A percentile compares a stretch with the other conserved stretches of the same genome.
Evolutionary conservation across 306 rosid species (phyloP).

Genomic region (Nissolia schottii): DNA sequence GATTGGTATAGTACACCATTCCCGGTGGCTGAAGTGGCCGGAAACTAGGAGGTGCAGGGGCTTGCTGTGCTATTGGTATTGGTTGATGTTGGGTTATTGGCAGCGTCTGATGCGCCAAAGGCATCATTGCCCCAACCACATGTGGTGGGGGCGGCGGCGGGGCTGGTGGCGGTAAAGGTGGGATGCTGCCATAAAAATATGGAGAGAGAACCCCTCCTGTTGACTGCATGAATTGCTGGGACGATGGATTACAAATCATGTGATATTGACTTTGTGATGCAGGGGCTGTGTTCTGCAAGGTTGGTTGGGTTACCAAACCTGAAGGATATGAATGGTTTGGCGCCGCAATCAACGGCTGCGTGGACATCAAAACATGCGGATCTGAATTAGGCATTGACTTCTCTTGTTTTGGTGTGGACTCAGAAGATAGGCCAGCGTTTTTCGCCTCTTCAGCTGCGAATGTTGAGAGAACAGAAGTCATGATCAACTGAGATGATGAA

Average conservation of each 20-base stretch:
- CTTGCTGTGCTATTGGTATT: conserved; percentile 41
- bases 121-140: conserved; percentile 50
- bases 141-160: conserved; percentile 48
- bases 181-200: conserved; percentile 62
- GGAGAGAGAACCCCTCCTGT: conserved; percentile 50
- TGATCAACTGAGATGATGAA: conserved; percentile 82
- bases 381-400: conserved; percentile 45
- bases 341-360: conserved; percentile 45
- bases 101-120: conserved; percentile 47
- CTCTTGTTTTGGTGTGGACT: conserved; percentile 47
- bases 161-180: conserved; percentile 41
- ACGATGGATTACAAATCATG: conserved; percentile 46
- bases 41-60: conserved; percentile 66
- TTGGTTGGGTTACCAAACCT: conserved; percentile 49
- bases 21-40: conserved; percentile 81
- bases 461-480: conserved; percentile 83
- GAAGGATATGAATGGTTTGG: conserved; percentile 69
- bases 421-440: conserved; percentile 47
- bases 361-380: conserved; percentile 48
- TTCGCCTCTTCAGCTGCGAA: conserved; percentile 92
- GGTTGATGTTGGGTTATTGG: conserved; percentile 52
- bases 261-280: conserved; percentile 69
- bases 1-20: conserved; percentile 64
- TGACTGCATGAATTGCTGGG: conserved; percentile 70
- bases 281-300: conserved; percentile 47